A percentile compares a stretch with the other conserved stretches of the same genome.
phyloP scores from a whole-genome alignment of 345 rosid genomes.

The Lagerstroemia speciosa region DNA sequence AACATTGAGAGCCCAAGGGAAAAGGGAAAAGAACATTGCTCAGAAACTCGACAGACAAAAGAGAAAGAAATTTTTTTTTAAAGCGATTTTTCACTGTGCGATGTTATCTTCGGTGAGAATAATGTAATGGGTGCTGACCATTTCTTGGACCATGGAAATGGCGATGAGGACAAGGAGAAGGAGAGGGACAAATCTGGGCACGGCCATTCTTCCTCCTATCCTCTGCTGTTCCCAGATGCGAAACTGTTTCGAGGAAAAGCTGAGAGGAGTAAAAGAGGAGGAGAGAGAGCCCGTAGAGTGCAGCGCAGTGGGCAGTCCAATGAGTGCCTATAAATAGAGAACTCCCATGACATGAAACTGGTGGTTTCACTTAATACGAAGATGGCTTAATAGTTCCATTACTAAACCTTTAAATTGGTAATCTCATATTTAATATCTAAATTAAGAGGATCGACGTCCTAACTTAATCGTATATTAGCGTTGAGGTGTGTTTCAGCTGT shows the following conservation, averaged over 20 bases:
- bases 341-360: not conserved
- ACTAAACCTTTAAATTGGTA: too few species aligned
- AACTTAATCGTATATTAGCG: too few species aligned
- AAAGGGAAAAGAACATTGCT: not conserved
- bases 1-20: not conserved
- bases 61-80: not conserved
- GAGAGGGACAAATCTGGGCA: conserved; percentile 4
- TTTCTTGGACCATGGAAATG: conserved; percentile 11
- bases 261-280: not conserved
- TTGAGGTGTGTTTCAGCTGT: too few species aligned
- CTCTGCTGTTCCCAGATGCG: not conserved
- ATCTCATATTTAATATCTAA: too few species aligned
- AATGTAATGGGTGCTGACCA: conserved; percentile 2
- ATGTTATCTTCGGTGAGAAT: not conserved
- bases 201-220: not conserved
- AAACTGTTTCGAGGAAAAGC: not conserved
- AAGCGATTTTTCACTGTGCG: not conserved
- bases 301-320: conserved; percentile 1
- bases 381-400: too few species aligned
- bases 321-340: conserved; percentile 6
- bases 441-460: too few species aligned
- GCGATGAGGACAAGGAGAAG: conserved; percentile 7
- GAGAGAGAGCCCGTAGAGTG: not conserved
- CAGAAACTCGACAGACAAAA: not conserved
- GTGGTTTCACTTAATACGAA: too few species aligned